Conservation (phyloP, 192 early-diverging fungal species). For the Rhizophagus clarus region DNA sequence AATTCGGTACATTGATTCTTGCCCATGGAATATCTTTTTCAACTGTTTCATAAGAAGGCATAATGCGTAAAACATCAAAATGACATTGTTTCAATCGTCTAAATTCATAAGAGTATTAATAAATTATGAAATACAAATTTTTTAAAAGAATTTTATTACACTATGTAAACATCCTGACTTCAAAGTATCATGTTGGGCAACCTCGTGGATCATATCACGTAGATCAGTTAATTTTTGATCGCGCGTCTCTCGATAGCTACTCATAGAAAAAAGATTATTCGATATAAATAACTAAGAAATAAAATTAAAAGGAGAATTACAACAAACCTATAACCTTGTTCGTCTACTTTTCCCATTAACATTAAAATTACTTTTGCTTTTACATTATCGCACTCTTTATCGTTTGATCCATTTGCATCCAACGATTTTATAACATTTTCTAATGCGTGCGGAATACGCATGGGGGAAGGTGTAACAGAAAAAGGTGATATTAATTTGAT, state of each 20-base stretch:
- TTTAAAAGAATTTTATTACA: neutral
- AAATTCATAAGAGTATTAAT: neutral
- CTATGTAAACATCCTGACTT: neutral
- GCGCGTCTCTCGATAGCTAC: constrained; percentile 25
- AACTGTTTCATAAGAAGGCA: constrained; percentile 14
- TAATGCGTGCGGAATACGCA: constrained; percentile 20
- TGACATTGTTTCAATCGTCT: constrained; percentile 16
- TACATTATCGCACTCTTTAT: neutral
- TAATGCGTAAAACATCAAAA: constrained; percentile 34
- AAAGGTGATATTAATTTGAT: constrained; percentile 27
- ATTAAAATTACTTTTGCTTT: constrained; percentile 24
- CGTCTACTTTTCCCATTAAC: constrained; percentile 28
- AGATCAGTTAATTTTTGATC: constrained; percentile 19
- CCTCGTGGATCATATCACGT: constrained; percentile 1
- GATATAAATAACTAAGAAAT: neutral
- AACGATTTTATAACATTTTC: constrained; percentile 29
- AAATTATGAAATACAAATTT: neutral
- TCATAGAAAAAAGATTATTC: neutral
- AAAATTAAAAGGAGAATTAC: neutral
- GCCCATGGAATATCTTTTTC: constrained; percentile 13
- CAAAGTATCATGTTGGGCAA: neutral
- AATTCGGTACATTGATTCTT: constrained; percentile 4
- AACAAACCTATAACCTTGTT: constrained; percentile 23
- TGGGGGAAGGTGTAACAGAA: constrained; percentile 22
- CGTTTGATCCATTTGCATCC: neutral